A percentile compares a stretch with the other conserved stretches of the same genome.
Conservation (phyloP, 2,329 filamentous ascomycete genomes). For the Monosporascus sp. region DNA sequence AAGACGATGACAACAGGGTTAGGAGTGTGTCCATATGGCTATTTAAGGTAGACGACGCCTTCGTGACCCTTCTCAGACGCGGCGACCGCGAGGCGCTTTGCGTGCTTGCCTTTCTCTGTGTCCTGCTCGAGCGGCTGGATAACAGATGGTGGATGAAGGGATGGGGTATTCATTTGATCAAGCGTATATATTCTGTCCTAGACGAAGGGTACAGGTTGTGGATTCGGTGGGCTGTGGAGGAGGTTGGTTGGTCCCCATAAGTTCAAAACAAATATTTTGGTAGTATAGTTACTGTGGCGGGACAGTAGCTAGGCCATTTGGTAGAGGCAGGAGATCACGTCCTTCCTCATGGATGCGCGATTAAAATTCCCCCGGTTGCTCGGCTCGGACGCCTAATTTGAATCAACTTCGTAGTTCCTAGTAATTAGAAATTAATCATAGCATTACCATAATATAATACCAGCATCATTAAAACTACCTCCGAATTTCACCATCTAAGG, state of each 20-base stretch:
- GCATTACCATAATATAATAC: too few species aligned
- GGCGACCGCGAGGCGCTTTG: conserved; percentile 18
- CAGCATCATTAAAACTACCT: too few species aligned
- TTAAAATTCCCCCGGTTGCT: too few species aligned
- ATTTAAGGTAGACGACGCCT: conserved; percentile 14
- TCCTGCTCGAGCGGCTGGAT: conserved; percentile 23
- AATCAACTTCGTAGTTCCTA: too few species aligned
- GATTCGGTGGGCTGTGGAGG: conserved; percentile 25
- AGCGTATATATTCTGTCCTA: conserved; percentile 22
- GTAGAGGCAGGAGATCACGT: too few species aligned
- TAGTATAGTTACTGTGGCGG: background rate
- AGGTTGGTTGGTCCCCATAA: conserved; percentile 22
- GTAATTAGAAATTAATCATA: too few species aligned
- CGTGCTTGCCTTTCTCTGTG: conserved; percentile 22
- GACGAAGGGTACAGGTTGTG: conserved; percentile 20
- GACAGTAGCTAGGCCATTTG: too few species aligned
- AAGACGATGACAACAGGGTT: conserved; percentile 14
- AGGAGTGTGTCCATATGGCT: conserved; percentile 18
- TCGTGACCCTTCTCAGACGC: conserved; percentile 14
- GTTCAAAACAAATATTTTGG: background rate
- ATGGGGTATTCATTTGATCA: conserved; percentile 22
- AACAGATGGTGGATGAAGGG: conserved; percentile 25
- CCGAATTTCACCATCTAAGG: too few species aligned
- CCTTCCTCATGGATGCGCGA: too few species aligned
- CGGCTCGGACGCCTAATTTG: too few species aligned